Evolutionary conservation across 306 rosid genomes (phyloP).

Genomic region (Dalbergia cultrata): DNA sequence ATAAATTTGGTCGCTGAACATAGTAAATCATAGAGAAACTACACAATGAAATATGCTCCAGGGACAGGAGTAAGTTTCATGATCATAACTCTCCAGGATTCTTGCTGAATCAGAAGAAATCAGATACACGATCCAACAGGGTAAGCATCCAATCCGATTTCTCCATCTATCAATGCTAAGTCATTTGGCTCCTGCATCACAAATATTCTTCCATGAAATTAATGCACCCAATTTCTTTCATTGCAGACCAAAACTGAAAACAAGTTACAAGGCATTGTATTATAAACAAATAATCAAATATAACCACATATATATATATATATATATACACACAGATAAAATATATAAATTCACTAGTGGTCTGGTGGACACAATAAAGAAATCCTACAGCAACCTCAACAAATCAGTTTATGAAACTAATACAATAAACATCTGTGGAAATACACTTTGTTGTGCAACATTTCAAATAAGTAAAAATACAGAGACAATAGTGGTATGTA

Average conservation of each 20-base stretch:
- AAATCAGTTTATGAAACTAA: not conserved
- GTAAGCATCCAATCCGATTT: slow-evolving; percentile 63
- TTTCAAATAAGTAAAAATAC: not conserved
- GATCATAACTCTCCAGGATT: slow-evolving; percentile 29
- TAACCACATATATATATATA: not conserved
- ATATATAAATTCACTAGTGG: not conserved
- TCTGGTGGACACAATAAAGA: not conserved
- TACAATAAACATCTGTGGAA: not conserved
- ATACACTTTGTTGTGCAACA: not conserved
- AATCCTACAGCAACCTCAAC: not conserved
- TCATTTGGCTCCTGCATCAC: slow-evolving; percentile 75
- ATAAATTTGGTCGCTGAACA: slow-evolving; percentile 38
- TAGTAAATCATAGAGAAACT: slow-evolving; percentile 48
- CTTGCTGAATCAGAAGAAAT: slow-evolving; percentile 49
- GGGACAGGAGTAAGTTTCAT: slow-evolving; percentile 38
- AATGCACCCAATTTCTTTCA: not conserved
- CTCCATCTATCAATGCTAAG: slow-evolving; percentile 61
- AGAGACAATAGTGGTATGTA: not conserved
- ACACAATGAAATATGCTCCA: slow-evolving; percentile 45
- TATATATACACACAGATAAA: not conserved
- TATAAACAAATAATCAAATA: not conserved
- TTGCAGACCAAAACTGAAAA: not conserved
- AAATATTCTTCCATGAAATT: slow-evolving; percentile 35
- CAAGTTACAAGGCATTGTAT: not conserved
- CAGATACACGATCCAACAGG: slow-evolving; percentile 75